Conservation (phyloP, 2,329 filamentous ascomycete species). For the Xylariaceae sp. region DNA sequence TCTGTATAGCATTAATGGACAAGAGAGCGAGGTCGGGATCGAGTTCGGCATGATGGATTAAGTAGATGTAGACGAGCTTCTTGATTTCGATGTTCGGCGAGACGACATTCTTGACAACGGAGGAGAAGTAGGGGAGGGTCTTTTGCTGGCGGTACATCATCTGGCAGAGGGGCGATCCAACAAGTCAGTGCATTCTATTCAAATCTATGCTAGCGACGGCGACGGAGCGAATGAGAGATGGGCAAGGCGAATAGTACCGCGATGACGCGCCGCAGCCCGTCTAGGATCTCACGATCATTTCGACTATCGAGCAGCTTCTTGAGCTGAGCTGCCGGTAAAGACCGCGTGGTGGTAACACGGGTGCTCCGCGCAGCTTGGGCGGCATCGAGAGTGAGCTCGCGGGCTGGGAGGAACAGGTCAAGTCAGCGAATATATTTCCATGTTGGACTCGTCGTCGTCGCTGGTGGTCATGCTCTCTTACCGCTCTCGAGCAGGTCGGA, state of each 20-base stretch:
- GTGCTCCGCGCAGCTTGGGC: constrained; percentile 76
- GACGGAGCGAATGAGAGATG: neutral
- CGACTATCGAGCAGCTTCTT: constrained; percentile 93
- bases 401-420: constrained; percentile 52
- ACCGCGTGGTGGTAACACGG: constrained; percentile 55
- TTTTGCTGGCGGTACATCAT: constrained; percentile 93
- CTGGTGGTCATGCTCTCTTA: constrained; percentile 38
- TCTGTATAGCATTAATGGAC: constrained; percentile 98
- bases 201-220: constrained; percentile 4
- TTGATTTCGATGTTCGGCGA: constrained; percentile 92
- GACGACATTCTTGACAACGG: constrained; percentile 95
- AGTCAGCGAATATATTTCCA: constrained; percentile 4
- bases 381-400: constrained; percentile 95
- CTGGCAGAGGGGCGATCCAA: constrained; percentile 40
- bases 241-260: constrained; percentile 51
- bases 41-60: constrained; percentile 91
- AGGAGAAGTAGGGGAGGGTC: constrained; percentile 91
- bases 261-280: constrained; percentile 83
- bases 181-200: constrained; percentile 9
- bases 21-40: constrained; percentile 93
- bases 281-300: constrained; percentile 85
- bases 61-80: constrained; percentile 97
- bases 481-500: constrained; percentile 92
- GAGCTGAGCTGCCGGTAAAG: constrained; percentile 74
- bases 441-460: constrained; percentile 7